phyloP scores from a whole-genome alignment of 148 eudicot genomes.

The Spergularia marina region DNA sequence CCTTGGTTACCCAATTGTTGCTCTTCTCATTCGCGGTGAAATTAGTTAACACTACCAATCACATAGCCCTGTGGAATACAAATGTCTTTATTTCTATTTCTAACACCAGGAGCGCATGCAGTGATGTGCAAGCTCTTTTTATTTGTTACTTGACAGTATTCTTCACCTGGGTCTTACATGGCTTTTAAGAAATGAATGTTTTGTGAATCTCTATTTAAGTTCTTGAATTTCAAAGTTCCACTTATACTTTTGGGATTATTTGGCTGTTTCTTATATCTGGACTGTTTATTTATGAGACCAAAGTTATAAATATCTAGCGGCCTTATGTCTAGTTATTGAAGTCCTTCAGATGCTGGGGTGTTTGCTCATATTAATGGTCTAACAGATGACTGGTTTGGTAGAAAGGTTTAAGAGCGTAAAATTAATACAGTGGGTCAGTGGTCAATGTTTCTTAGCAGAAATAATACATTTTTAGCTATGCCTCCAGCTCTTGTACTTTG shows the following conservation, averaged over 20 bases:
- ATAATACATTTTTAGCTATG: conserved; percentile 9
- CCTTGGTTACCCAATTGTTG: neutral
- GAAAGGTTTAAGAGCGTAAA: neutral
- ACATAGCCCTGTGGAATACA: neutral
- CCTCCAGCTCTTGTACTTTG: conserved; percentile 6
- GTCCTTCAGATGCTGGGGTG: neutral
- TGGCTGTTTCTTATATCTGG: no score
- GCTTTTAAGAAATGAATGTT: neutral
- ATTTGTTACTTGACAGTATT: neutral
- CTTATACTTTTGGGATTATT: neutral
- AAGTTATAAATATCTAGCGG: conserved; percentile 3
- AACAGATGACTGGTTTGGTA: conserved; percentile 12
- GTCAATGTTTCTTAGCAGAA: conserved; percentile 3
- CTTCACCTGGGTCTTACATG: neutral
- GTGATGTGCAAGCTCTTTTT: neutral
- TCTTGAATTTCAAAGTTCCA: neutral
- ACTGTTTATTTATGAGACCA: conserved; percentile 4
- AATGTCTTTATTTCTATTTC: neutral
- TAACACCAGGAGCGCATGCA: neutral
- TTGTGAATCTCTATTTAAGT: neutral
- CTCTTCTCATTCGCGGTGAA: neutral
- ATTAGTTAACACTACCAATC: neutral
- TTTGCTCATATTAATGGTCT: neutral
- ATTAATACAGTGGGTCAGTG: neutral
- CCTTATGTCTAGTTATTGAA: neutral